Evolutionary conservation across 768 basidiomycete genomes (phyloP), one percentile per base, ranked within the genome.

Genomic region (Leccinum barrowsii): DNA sequence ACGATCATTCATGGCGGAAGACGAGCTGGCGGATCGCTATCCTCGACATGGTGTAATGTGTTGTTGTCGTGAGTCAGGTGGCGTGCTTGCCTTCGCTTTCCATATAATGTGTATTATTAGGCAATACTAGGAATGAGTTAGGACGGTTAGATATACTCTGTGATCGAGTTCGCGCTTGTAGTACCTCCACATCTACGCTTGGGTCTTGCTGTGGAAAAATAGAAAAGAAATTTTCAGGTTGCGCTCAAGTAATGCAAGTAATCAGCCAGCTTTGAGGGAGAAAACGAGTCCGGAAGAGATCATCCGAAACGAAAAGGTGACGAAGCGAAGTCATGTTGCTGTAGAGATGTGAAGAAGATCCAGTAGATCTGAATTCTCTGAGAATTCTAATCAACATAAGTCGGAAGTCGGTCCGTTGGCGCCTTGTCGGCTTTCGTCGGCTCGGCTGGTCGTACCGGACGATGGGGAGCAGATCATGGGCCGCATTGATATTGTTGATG

Each of bases 1-100:
- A 71, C 11, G 65, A 69, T 48, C 46, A 56, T 35, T 62, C 69
- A 12, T 69, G 63, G 67, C 56, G 69, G 22, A 67, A 60, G 56
- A 63, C 62, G 40, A 54, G 50, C 17, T 67, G 62, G 65, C 62
- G 49, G 3, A 53, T 73, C 12, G 63, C 67, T 13, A 62, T 71
- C 15, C 46, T 70, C 15, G 61, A 69, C 44, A 67, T 71, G 59
- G 65, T 71, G 47, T 70, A 69, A 44, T 40, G 17, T 17, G 13
- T 15, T 35, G 35, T 35, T 40, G 37, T 17, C 37, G 37, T 3
- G 17, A 40, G 3, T 40, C 17, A 17, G 37, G 17, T 40, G 37
- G 37, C 3, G 17, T 40, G 37, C 37, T 17, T 40, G 17, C 17
- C 17, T 40, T 40, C 15, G 7, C 17, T 40, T 40, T 40, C 37